Base-by-base conservation (phyloP, 2,329 filamentous ascomycete genomes). In the Diaporthe sp. region DNA sequence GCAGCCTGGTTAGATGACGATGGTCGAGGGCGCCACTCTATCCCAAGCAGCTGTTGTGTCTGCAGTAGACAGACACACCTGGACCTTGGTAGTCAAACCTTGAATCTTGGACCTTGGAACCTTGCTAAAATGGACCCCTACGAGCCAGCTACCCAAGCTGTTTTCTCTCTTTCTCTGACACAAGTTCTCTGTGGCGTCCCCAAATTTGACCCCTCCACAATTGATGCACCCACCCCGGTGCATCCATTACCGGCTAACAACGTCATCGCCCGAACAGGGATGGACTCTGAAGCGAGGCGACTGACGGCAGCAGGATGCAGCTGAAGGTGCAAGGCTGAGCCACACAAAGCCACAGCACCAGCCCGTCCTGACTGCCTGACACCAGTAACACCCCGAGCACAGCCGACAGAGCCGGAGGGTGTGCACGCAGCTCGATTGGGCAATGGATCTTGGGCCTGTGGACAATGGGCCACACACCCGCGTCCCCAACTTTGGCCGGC, bases 251-350 rank as follows among this genome's bases (percentile, higher is more conserved):
- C 31, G 39, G 31, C 65, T 70, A 49, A 25, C 31, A 70, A 70
- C 65, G 65, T 70, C 65, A 70, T 70, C 10, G 8, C n/a, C 65
- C 31, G 22, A 68, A 15, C 65, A 55, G 65, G 65, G 49, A 70
- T 70, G 4, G 12, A 10, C 49, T 70, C 65, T 55, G 49, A 15
- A 42, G 34, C 49, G 12, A 61, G 34, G 47, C 47, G 34, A 28
- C 31, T n/a, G 22, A 53, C 22, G 31, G 47, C 63, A 25, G 15
- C 12, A 39, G 31, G n/a, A 20, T 28, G 65, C 65, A 70, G 65
- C 65, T 70, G 65, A 39, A 28, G 5, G n/a, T 70, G 47, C 49
- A 53, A 70, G 65, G 65, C 65, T 70, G 65, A 55, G 65, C 65
- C 65, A 70, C 65, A 70, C 65, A n/a, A 15, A 68, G 65, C 65